A percentile compares a stretch with the other conserved stretches of the same genome.
These are phyloP conservation scores for Pachyrhizus erosus DNA, from an alignment of 306 rosid genomes.

Conservation along the genomic window DNA sequence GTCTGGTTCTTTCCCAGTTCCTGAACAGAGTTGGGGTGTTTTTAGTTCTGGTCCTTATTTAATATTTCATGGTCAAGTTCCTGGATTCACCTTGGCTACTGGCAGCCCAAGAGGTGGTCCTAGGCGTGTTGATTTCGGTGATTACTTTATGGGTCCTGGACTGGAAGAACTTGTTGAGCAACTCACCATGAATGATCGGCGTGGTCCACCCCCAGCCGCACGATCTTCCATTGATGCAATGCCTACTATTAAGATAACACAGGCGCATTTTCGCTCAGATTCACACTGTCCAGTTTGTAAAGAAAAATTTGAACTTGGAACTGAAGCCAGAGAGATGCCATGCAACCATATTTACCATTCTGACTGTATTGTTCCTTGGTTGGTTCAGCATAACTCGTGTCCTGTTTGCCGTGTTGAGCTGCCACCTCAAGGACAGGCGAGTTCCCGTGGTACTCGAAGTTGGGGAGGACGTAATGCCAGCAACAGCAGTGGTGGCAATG, in stretches of 20 bases:
- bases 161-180: conserved; percentile 69
- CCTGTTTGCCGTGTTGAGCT: conserved; percentile 87
- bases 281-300: conserved; percentile 82
- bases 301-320: conserved; percentile 73
- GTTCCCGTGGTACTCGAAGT: conserved; percentile 42
- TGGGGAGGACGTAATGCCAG: conserved; percentile 44
- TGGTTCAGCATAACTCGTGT: conserved; percentile 78
- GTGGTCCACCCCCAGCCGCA: conserved; percentile 80
- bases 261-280: conserved; percentile 63
- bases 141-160: conserved; percentile 61
- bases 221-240: conserved; percentile 70
- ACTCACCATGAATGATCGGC: conserved; percentile 63
- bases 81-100: conserved; percentile 48
- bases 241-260: conserved; percentile 72
- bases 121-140: conserved; percentile 54
- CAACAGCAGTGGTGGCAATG: conserved; percentile 21
- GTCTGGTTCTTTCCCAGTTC: conserved; percentile 47
- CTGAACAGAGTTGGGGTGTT: conserved; percentile 61
- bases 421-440: conserved; percentile 60
- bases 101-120: conserved; percentile 58
- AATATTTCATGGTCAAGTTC: conserved; percentile 62
- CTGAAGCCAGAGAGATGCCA: conserved; percentile 83
- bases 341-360: conserved; percentile 86
- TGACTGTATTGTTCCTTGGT: conserved; percentile 86
- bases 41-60: conserved; percentile 57